Evolutionary conservation across 2,329 filamentous ascomycete genomes (phyloP).

Genomic region (Polychaeton citri): DNA sequence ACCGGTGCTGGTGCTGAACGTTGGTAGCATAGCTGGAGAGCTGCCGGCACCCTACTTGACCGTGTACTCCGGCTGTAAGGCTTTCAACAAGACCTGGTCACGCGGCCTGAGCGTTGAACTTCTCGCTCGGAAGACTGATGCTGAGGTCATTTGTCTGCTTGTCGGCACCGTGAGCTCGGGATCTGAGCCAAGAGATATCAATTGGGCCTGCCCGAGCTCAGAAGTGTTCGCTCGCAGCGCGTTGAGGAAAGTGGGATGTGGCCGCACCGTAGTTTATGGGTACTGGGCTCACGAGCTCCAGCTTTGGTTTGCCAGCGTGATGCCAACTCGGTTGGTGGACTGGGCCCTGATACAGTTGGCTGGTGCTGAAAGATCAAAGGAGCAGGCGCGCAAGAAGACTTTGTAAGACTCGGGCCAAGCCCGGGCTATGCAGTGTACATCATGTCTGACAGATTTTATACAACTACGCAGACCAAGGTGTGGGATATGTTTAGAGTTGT

Average conservation of each 20-base stretch:
- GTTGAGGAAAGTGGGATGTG: conserved; percentile 13
- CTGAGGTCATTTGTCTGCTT: conserved; percentile 20
- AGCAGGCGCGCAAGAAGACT: background rate
- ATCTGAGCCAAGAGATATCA: conserved; percentile 5
- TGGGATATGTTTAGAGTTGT: too few relatives aligned
- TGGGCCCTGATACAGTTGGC: conserved; percentile 4
- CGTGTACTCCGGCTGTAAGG: conserved; percentile 33
- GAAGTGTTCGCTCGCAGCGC: conserved; percentile 8
- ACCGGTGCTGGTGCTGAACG: conserved; percentile 35
- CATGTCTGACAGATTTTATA: too few relatives aligned
- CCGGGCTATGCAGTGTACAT: too few relatives aligned
- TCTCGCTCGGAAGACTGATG: conserved; percentile 18
- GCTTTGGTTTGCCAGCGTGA: conserved; percentile 6
- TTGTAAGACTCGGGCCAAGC: background rate
- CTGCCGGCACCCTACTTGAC: conserved; percentile 31
- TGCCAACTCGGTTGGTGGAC: conserved; percentile 8
- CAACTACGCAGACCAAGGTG: too few relatives aligned
- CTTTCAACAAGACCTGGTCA: conserved; percentile 28
- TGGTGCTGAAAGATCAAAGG: background rate
- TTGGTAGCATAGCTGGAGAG: conserved; percentile 31
- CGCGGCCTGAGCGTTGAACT: conserved; percentile 28
- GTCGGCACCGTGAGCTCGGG: conserved; percentile 8
- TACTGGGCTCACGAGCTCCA: conserved; percentile 16
- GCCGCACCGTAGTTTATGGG: conserved; percentile 7
- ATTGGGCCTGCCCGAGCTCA: conserved; percentile 7